A percentile compares a stretch with the other conserved stretches of the same genome.
phyloP scores from a whole-genome alignment of 164 flowering plant genomes.

The Vitis amurensis region DNA sequence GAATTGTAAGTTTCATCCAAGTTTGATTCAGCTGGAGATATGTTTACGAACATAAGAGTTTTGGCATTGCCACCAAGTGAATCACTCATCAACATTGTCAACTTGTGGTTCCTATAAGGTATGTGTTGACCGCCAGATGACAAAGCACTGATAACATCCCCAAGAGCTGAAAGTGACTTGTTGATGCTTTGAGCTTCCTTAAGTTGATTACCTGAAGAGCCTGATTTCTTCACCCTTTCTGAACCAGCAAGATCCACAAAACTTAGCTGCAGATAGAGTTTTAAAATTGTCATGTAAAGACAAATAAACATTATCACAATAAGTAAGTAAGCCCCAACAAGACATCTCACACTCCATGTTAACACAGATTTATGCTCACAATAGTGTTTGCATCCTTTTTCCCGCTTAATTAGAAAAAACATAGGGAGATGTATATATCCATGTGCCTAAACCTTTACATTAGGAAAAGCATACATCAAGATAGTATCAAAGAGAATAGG shows the following conservation, averaged over 20 bases:
- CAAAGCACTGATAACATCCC: constrained; percentile 94
- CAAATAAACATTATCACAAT: background rate
- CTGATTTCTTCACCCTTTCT: constrained; percentile 95
- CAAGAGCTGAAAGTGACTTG: constrained; percentile 96
- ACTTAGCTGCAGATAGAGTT: constrained; percentile 72
- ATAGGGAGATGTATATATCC: too few species aligned
- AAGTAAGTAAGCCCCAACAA: background rate
- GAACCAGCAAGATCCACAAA: constrained; percentile 99
- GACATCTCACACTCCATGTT: background rate
- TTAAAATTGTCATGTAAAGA: background rate
- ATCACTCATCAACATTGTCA: constrained; percentile 99
- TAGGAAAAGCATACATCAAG: too few species aligned
- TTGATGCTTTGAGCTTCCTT: constrained; percentile 99
- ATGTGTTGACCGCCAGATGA: constrained; percentile 85
- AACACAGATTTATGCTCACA: too few species aligned
- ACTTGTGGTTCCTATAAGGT: constrained; percentile 93
- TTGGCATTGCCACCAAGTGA: constrained; percentile 99
- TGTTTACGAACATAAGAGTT: constrained; percentile 93
- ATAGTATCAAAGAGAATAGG: too few species aligned
- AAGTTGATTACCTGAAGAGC: constrained; percentile 85
- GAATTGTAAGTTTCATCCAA: constrained; percentile 94
- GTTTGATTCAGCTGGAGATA: constrained; percentile 96
- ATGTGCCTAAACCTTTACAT: too few species aligned
- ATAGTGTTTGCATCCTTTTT: too few species aligned
- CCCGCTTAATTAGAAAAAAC: too few species aligned